A percentile compares a stretch with the other conserved stretches of the same genome.
Conservation (phyloP, 352 stramenopile genomes). For the Globisporangium rhizosaccharum region DNA sequence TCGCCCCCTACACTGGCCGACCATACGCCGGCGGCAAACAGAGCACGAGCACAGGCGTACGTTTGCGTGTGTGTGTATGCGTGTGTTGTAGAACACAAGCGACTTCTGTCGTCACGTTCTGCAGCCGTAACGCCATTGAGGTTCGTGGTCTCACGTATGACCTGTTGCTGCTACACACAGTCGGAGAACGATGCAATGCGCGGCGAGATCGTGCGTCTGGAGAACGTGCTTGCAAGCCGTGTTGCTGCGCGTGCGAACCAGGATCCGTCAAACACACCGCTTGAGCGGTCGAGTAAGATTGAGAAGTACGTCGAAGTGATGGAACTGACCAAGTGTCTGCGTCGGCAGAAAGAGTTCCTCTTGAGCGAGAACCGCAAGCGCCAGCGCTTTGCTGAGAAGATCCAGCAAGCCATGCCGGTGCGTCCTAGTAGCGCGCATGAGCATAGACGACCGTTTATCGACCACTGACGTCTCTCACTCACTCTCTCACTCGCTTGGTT, state of each 20-base stretch:
- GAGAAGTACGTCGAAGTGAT: constrained; percentile 87
- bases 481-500: not conserved
- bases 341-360: constrained; percentile 82
- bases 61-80: constrained; percentile 8
- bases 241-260: constrained; percentile 68
- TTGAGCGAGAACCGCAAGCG: constrained; percentile 83
- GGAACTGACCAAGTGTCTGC: constrained; percentile 84
- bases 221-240: constrained; percentile 67
- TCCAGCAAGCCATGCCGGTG: constrained; percentile 82
- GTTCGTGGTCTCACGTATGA: not conserved
- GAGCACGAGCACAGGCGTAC: constrained; percentile 25
- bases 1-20: constrained; percentile 31
- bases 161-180: constrained; percentile 16
- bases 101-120: not conserved
- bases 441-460: no score
- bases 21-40: constrained; percentile 41
- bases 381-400: constrained; percentile 82
- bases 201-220: constrained; percentile 67
- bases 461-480: not conserved
- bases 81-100: not conserved
- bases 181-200: constrained; percentile 78
- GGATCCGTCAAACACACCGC: constrained; percentile 57
- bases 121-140: no score
- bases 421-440: constrained; percentile 4
- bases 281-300: constrained; percentile 80